Evolutionary conservation across 2,329 filamentous ascomycete genomes (phyloP), one percentile per base, ranked within the genome.

Genomic region (Didymella exigua): DNA sequence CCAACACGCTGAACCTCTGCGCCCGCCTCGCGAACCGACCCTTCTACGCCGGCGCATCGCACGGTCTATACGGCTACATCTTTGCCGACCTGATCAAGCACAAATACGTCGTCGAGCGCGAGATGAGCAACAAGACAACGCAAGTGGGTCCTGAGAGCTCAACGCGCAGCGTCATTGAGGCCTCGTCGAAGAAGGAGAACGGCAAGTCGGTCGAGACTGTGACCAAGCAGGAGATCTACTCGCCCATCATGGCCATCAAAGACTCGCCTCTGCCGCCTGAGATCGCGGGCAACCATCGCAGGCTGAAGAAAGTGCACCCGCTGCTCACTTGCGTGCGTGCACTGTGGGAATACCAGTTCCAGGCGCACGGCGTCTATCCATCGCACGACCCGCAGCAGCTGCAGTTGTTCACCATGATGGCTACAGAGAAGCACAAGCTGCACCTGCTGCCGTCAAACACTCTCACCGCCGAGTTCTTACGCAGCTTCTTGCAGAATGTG

Each of bases 31-130:
- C 89, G 57, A 84, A 86, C 59, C 86, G 86, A 42, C 87, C 92
- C 10, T 97, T 97, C 75, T 99, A 99, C 76, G 91, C 91, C 9
- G 90, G 92, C 30, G 89, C 87, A 45, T 86, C 89, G 2, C 91
- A 97, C 71, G 95, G 95, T 43, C 84, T 96, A 72, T 98, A 96
- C 74, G 95, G 95, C 51, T 99, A 91, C 78, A 89, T 96, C 62
- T 99, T 99, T 74, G 89, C 90, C 54, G 95, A 99, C 74, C 83
- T 99, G 19, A 91, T 96, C 64, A 84, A 88, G 67, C 95, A 99
- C 74, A 88, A 93, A 67, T 99, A 91, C 70, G 86, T 95, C 56
- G 88, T 99, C 58, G 88, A 96, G 78, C 88, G 95, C 53, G 86
- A 91, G 58, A 87, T 89, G 60, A 87, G 89, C 54, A 98, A 98